phyloP scores from a whole-genome alignment of 2,329 filamentous ascomycete species.

The Talaromyces sp. region DNA sequence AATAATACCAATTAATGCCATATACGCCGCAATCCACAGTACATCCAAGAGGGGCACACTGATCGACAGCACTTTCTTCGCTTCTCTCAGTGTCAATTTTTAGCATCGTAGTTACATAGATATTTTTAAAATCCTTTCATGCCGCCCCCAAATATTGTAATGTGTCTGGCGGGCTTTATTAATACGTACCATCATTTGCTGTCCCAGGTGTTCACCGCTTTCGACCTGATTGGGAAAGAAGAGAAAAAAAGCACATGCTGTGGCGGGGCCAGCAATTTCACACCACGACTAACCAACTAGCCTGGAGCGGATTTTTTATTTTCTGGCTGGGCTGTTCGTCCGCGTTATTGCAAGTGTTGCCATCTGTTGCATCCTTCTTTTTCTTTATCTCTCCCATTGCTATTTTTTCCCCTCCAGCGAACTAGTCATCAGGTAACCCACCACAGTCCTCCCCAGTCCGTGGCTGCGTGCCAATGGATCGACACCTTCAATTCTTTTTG shows the following conservation, averaged over 20 bases:
- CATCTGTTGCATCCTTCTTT: background rate
- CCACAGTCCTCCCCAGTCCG: background rate
- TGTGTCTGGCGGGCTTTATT: background rate
- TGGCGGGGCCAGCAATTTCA: background rate
- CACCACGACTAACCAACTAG: background rate
- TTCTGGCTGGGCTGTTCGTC: background rate
- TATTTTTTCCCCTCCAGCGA: background rate
- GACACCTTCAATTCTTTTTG: background rate
- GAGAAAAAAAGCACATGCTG: background rate
- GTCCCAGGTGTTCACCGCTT: background rate
- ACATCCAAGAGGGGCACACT: background rate
- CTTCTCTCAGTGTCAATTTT: background rate
- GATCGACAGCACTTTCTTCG: background rate
- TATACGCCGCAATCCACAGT: background rate
- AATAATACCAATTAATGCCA: background rate
- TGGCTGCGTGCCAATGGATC: background rate
- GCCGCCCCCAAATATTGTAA: background rate
- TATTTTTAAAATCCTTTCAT: background rate
- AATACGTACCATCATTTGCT: background rate
- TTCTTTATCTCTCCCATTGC: background rate
- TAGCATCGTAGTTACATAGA: background rate
- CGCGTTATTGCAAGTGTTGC: background rate
- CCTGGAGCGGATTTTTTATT: background rate
- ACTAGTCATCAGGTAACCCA: background rate
- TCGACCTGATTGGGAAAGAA: background rate